Base-by-base conservation (phyloP, 139 green algal genomes). In the Pseudopediastrum boryanum region DNA sequence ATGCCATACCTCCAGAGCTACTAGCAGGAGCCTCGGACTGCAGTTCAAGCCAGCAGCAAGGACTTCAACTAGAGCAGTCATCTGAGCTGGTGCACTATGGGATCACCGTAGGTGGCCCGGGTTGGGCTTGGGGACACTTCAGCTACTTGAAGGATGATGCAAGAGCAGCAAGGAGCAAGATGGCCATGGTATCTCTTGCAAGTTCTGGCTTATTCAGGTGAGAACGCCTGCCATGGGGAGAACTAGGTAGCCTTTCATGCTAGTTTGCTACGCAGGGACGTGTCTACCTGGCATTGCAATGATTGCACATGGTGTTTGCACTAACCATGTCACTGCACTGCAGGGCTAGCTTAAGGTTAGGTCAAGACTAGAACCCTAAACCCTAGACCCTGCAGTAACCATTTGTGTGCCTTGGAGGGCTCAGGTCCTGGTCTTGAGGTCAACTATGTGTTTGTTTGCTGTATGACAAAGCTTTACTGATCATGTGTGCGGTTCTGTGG, bases 41-140 rank as follows among this genome's bases (percentile, higher is more conserved):
- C 2, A 54, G 64, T 41, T 27, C n/a, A 31, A 68, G 4, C 35
- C 38, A 16, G 64, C 38, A 33, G 25, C 39, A 71, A 25, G 39
- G 25, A 19, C 64, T 3, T 25, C 25, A 6, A 29, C 13, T 3
- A 7, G 39, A 46, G 16, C 54, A 56, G 39, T 31, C 41, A 23
- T 29, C 25, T 5, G 41, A 56, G 56, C 56, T 46, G 62, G 48
- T 59, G 38, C 52, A 31, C n/a, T 31, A 72, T 4, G 25, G 21
- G 9, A 9, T 23, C 7, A 4, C 59, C 6, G 4, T 12, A 7
- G 43, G 42, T 3, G 31, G 43, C 13, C 29, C 27, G 2, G 44
- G 29, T 21, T 79, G 71, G 71, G 71, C 59, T 27, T 79, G 71
- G 71, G 71, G 56, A 16, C 38, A 39, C 5, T 79, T 79, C 71